phyloP scores from a whole-genome alignment of 148 eudicot species.

The Cornus suecica region DNA sequence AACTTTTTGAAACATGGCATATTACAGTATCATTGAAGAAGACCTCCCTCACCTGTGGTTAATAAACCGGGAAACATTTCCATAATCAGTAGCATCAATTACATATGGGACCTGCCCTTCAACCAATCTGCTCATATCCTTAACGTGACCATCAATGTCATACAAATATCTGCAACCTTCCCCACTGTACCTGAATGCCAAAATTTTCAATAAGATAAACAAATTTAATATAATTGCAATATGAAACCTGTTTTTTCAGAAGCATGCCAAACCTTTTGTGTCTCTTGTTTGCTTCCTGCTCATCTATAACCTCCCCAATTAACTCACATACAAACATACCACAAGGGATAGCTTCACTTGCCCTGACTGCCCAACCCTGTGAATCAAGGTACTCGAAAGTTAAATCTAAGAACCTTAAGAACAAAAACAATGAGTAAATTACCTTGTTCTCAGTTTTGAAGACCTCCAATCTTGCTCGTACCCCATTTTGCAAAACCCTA shows the following conservation, averaged over 20 bases:
- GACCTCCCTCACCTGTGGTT: constrained; percentile 79
- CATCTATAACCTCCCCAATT: constrained; percentile 81
- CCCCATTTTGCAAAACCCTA: constrained; percentile 89
- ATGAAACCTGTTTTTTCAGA: background rate
- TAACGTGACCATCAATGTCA: constrained; percentile 48
- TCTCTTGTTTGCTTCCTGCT: constrained; percentile 67
- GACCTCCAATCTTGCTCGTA: constrained; percentile 69
- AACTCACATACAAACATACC: constrained; percentile 89
- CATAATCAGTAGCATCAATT: constrained; percentile 73
- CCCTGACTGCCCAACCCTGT: constrained; percentile 97
- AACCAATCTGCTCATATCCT: constrained; percentile 47
- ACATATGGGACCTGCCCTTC: constrained; percentile 54
- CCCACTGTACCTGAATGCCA: constrained; percentile 43
- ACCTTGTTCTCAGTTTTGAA: constrained; percentile 88
- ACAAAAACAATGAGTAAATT: constrained; percentile 8
- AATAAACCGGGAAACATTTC: constrained; percentile 86
- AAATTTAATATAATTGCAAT: background rate
- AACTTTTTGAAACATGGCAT: background rate
- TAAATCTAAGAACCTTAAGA: background rate
- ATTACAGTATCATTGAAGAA: background rate
- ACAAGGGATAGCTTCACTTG: constrained; percentile 54
- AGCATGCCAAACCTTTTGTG: constrained; percentile 53
- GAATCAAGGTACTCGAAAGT: constrained; percentile 18
- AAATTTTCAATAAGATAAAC: constrained; percentile 5
- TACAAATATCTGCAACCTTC: constrained; percentile 58